A percentile compares a stretch with the other conserved stretches of the same genome.
Conservation (phyloP, 352 stramenopile genomes). For the Pythium diclinum region DNA sequence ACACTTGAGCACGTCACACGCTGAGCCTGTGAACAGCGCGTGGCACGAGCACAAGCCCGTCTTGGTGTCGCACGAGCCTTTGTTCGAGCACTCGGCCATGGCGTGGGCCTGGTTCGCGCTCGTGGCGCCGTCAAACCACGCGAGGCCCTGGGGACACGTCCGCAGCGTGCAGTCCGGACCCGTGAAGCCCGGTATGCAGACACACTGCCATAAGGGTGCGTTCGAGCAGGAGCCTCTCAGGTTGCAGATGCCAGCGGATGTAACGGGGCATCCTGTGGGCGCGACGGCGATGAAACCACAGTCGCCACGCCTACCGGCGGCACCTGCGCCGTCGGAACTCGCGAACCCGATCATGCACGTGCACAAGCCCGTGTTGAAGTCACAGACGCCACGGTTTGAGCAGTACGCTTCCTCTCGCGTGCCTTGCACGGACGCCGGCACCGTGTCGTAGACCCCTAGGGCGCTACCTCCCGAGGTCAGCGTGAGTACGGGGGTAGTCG, state of each 20-base stretch:
- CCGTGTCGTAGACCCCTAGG: slow-evolving; percentile 8
- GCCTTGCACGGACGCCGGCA: slow-evolving; percentile 26
- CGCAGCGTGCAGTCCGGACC: slow-evolving; percentile 55
- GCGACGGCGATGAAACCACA: slow-evolving; percentile 35
- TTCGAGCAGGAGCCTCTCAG: slow-evolving; percentile 43
- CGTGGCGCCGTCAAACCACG: slow-evolving; percentile 70
- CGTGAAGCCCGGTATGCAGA: slow-evolving; percentile 56
- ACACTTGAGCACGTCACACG: slow-evolving; percentile 68
- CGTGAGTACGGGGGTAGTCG: slow-evolving; percentile 12
- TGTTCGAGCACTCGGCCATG: slow-evolving; percentile 46
- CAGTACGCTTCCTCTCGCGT: slow-evolving; percentile 71
- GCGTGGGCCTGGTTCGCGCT: slow-evolving; percentile 50
- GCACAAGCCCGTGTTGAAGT: slow-evolving; percentile 62
- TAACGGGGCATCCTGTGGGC: slow-evolving; percentile 37
- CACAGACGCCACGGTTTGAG: slow-evolving; percentile 76
- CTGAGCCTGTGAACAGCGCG: slow-evolving; percentile 68
- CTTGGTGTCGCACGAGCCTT: slow-evolving; percentile 47
- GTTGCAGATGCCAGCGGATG: slow-evolving; percentile 38
- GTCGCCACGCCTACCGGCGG: slow-evolving; percentile 36
- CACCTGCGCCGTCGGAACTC: slow-evolving; percentile 51
- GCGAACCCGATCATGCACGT: slow-evolving; percentile 58
- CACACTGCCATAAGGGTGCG: slow-evolving; percentile 47
- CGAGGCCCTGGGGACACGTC: slow-evolving; percentile 45
- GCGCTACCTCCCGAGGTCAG: slow-evolving; percentile 8
- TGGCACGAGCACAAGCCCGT: slow-evolving; percentile 63